Conservation (phyloP, 495 filamentous ascomycete genomes). For the Penicillium simplicissimum region DNA sequence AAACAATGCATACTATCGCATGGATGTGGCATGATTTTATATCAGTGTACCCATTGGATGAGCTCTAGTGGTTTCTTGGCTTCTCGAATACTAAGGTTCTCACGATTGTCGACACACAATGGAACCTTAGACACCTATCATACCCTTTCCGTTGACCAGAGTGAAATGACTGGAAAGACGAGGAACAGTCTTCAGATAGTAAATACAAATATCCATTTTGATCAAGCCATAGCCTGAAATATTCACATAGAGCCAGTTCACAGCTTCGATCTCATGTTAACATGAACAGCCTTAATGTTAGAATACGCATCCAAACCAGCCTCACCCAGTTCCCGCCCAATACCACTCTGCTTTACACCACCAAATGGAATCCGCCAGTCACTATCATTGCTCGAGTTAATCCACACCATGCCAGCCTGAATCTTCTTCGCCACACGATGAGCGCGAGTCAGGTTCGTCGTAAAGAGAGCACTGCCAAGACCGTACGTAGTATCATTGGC, state of each 20-base stretch:
- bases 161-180: no score
- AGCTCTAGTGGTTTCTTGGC: no score
- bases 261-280: conserved; percentile 54
- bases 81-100: no score
- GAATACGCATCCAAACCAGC: conserved; percentile 78
- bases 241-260: conserved; percentile 8
- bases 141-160: no score
- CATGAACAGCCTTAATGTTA: conserved; percentile 72
- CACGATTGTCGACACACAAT: no score
- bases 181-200: conserved; percentile 8
- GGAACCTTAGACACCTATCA: no score
- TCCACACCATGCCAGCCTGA: conserved; percentile 55
- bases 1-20: no score
- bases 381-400: conserved; percentile 68
- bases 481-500: conserved; percentile 53
- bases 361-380: conserved; percentile 80
- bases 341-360: conserved; percentile 90
- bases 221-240: neutral
- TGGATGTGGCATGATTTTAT: no score
- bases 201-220: neutral
- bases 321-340: conserved; percentile 83
- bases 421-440: conserved; percentile 52
- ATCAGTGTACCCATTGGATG: no score
- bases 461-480: conserved; percentile 52
- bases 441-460: conserved; percentile 44